phyloP scores from a whole-genome alignment of 148 eudicot genomes.

The Diospyros lotus region DNA sequence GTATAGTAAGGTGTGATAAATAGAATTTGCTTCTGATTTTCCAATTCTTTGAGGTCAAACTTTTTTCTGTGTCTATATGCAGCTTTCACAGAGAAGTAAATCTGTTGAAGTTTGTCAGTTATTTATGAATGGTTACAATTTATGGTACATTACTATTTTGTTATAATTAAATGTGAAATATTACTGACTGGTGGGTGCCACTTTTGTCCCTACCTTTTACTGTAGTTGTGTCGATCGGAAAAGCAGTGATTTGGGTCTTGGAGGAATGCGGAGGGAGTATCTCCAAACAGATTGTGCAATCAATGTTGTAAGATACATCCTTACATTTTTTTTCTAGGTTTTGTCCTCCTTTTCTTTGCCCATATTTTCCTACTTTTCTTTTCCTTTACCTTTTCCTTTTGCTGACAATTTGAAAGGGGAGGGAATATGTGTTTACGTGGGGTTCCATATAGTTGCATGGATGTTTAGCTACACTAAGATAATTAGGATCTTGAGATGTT shows the following conservation, averaged over 20 bases:
- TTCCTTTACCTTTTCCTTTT: too few relatives aligned
- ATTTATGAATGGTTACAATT: neutral
- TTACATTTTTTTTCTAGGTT: neutral
- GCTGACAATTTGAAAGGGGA: neutral
- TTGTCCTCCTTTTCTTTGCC: neutral
- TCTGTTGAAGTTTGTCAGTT: neutral
- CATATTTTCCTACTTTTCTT: neutral
- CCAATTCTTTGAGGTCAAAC: neutral
- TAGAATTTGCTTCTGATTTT: neutral
- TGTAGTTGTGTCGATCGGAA: slow-evolving; percentile 89
- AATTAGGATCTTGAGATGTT: neutral
- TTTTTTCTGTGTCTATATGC: neutral
- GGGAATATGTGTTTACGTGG: neutral
- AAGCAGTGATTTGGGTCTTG: slow-evolving; percentile 94
- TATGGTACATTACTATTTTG: too few relatives aligned
- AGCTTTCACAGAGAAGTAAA: neutral
- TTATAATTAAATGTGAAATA: neutral
- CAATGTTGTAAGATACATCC: slow-evolving; percentile 45
- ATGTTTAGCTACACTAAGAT: neutral
- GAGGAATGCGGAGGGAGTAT: slow-evolving; percentile 89
- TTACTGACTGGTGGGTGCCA: neutral
- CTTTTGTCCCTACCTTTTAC: neutral
- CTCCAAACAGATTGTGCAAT: slow-evolving; percentile 91
- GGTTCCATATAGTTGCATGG: too few relatives aligned
- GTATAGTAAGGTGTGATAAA: slow-evolving; percentile 70